Conservation (phyloP, 306 rosid genomes). For the Spatholobus suberectus region DNA sequence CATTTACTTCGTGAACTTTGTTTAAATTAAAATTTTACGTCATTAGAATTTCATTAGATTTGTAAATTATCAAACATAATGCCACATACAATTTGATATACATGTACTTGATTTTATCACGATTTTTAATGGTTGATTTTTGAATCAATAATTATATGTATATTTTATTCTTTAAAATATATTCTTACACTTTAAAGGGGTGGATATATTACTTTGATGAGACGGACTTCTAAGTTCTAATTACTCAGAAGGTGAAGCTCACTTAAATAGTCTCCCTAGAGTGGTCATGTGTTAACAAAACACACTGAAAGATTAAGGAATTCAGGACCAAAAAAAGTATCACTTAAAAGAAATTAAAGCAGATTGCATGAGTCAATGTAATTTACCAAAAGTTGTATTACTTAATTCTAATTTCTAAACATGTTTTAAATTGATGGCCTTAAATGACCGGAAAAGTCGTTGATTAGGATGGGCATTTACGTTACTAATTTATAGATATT, state of each 20-base stretch:
- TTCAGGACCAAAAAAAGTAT: neutral
- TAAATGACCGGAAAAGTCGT: neutral
- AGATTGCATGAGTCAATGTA: neutral
- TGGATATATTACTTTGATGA: no score
- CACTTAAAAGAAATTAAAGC: neutral
- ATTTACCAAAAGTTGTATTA: neutral
- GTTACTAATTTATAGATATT: constrained; percentile 28
- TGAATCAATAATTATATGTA: neutral
- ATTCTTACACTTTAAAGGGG: neutral
- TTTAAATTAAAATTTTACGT: no score
- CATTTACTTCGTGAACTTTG: no score
- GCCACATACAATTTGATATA: neutral
- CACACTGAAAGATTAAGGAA: neutral
- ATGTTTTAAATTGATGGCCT: neutral
- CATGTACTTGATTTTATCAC: neutral
- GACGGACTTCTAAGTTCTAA: neutral
- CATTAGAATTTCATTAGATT: no score
- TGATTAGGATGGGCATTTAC: constrained; percentile 17
- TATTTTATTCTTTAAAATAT: neutral
- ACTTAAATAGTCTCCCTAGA: neutral
- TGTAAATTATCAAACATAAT: neutral
- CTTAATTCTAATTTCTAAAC: neutral
- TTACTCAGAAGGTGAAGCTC: neutral
- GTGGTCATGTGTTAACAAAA: neutral
- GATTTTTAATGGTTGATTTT: neutral